Conservation (phyloP, 1,284 basidiomycete genomes). For the Cryptococcus sp. region DNA sequence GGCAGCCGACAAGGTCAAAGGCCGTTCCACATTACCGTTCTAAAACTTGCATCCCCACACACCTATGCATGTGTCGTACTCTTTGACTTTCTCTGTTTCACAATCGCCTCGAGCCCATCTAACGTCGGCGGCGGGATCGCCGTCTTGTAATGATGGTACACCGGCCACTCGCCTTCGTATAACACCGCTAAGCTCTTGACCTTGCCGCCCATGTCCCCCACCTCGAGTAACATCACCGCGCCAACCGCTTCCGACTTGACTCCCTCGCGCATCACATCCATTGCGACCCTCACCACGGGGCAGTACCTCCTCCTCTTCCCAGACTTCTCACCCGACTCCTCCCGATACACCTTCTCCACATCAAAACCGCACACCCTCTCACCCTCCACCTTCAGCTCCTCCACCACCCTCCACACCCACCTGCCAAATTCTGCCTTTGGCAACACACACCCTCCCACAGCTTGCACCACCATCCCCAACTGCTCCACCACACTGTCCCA, state of each 20-base stretch:
- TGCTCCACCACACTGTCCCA: slow-evolving; percentile 7
- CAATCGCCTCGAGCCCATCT: slow-evolving; percentile 4
- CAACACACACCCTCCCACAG: background rate
- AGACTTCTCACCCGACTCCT: background rate
- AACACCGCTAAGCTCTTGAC: slow-evolving; percentile 14
- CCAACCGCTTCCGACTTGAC: slow-evolving; percentile 3
- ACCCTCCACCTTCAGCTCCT: slow-evolving; percentile 8
- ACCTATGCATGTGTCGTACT: background rate
- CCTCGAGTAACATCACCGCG: slow-evolving; percentile 23
- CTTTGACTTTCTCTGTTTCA: background rate
- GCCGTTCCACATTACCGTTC: slow-evolving; percentile 33
- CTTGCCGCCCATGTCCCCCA: background rate
- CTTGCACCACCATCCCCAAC: background rate
- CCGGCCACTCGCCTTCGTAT: slow-evolving; percentile 25
- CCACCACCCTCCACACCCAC: background rate
- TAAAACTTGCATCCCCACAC: slow-evolving; percentile 3
- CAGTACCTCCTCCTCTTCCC: background rate
- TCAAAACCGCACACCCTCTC: slow-evolving; percentile 7
- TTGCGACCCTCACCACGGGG: slow-evolving; percentile 5
- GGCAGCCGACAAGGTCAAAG: slow-evolving; percentile 21
- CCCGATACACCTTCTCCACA: slow-evolving; percentile 11
- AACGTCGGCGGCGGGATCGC: slow-evolving; percentile 15
- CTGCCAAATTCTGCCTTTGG: background rate
- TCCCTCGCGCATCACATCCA: slow-evolving; percentile 1
- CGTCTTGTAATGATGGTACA: slow-evolving; percentile 22